phyloP scores from a whole-genome alignment of 176 grass and related monocot genomes.

The Ensete ventricosum region DNA sequence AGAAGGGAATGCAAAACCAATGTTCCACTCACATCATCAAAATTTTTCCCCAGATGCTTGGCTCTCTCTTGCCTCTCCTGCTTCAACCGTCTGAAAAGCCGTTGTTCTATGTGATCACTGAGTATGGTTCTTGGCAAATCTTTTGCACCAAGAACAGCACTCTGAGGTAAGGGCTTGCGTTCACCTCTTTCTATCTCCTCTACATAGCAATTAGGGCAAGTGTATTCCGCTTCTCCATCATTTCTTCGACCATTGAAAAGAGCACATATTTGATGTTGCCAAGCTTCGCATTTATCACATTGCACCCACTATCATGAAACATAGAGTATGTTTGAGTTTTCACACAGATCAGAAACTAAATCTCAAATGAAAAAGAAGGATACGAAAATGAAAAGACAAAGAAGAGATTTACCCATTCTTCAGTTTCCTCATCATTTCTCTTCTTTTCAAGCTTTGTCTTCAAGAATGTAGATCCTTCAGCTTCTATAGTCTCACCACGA shows the following conservation, averaged over 20 bases:
- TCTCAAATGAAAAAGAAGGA: not conserved
- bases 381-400: not conserved
- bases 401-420: constrained; percentile 76
- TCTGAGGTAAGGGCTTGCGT: constrained; percentile 86
- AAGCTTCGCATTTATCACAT: constrained; percentile 98
- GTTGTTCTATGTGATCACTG: constrained; percentile 92
- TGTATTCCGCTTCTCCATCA: constrained; percentile 96
- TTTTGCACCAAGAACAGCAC: constrained; percentile 96
- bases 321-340: constrained; percentile 14
- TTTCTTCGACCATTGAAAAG: constrained; percentile 97
- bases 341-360: not conserved
- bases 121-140: constrained; percentile 90
- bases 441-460: constrained; percentile 90
- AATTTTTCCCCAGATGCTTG: constrained; percentile 40
- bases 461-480: constrained; percentile 49
- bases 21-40: constrained; percentile 52
- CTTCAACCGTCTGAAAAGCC: constrained; percentile 69
- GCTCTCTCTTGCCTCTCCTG: constrained; percentile 73
- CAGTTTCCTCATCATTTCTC: constrained; percentile 96
- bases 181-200: constrained; percentile 70
- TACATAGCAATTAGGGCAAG: constrained; percentile 92
- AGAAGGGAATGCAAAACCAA: not conserved
- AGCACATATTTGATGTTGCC: constrained; percentile 99
- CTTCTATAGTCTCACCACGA: constrained; percentile 78
- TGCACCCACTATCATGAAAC: constrained; percentile 81